Evolutionary conservation across 2,329 filamentous ascomycete species (phyloP).

Genomic region (Alternaria ventricosa): DNA sequence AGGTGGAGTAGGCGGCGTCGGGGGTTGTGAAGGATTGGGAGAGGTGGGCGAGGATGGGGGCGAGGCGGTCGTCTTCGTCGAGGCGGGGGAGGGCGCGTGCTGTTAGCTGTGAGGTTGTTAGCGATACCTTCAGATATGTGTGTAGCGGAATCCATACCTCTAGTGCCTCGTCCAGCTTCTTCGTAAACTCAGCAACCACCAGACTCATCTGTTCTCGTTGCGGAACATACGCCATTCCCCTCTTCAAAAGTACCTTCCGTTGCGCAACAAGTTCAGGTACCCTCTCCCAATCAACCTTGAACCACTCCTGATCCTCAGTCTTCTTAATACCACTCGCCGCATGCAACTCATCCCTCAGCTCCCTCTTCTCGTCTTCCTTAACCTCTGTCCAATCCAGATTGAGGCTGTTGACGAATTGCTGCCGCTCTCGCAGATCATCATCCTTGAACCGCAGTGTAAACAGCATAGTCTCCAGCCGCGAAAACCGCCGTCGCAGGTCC

Average conservation of each 20-base stretch:
- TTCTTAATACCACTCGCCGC: slow-evolving; percentile 59
- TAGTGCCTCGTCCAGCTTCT: slow-evolving; percentile 78
- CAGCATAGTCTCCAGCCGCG: slow-evolving; percentile 84
- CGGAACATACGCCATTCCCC: slow-evolving; percentile 90
- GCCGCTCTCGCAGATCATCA: slow-evolving; percentile 76
- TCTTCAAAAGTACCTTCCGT: slow-evolving; percentile 72
- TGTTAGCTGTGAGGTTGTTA: slow-evolving; percentile 66
- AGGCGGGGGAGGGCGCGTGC: slow-evolving; percentile 88
- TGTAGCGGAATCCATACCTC: slow-evolving; percentile 64
- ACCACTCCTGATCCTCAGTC: slow-evolving; percentile 84
- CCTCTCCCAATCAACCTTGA: slow-evolving; percentile 94
- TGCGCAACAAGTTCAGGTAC: slow-evolving; percentile 89
- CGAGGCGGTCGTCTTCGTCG: slow-evolving; percentile 93
- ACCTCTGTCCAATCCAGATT: slow-evolving; percentile 87
- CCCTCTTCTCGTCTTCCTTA: slow-evolving; percentile 77
- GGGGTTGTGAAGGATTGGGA: slow-evolving; percentile 95
- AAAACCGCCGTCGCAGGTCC: slow-evolving; percentile 85
- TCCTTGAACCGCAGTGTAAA: slow-evolving; percentile 81
- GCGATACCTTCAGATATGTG: neutral
- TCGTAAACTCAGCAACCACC: slow-evolving; percentile 85
- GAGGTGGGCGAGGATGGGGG: slow-evolving; percentile 78
- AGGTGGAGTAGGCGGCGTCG: slow-evolving; percentile 77
- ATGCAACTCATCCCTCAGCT: slow-evolving; percentile 65
- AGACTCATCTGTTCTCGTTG: slow-evolving; percentile 85
- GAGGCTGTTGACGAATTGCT: slow-evolving; percentile 76